Evolutionary conservation across 2,329 filamentous ascomycete species (phyloP), one percentile per base, ranked within the genome.

Genomic region (Talaromyces sp.): DNA sequence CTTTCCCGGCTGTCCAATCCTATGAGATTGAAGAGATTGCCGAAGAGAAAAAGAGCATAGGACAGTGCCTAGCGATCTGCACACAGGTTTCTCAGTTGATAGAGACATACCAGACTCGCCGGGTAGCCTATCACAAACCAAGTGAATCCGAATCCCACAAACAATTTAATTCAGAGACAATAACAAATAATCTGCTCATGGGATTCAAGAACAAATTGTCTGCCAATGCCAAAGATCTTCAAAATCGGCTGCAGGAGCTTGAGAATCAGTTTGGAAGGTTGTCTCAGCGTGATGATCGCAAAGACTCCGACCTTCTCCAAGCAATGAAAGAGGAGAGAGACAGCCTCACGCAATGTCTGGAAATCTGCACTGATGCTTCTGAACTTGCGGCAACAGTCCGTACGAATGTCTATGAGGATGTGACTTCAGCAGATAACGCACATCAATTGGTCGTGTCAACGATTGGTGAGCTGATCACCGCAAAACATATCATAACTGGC

Each of bases 11-110:
- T n/a, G n/a, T n/a, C n/a, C n/a, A n/a, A n/a, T n/a, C n/a, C n/a
- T n/a, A n/a, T n/a, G 58, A 67, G 38, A 56, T 56, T 43, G 58
- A 63, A 58, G 66, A 65, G 9, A 69, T 73, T 54, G 64, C 67
- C 62, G 71, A 75, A 56, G 73, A 77, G 58, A 68, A 68, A 61
- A 66, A 64, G 56, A 74, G 73, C 65, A 70, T 73, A 27, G 64
- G 72, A 61, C 67, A 74, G 62, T 75, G 73, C 59, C 68, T 77
- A 46, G 52, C 63, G 49, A 72, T 76, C 60, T 76, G 73, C 64
- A 57, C 63, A 49, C 67, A 71, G 58, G 62, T 75, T 21, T 73
- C 70, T 41, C 57, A 66, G 13, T 70, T 73, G 56, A 72, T 76
- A 61, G 64, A 69, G 55, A 60, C 67, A 56, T 63, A 70, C 57